phyloP scores from a whole-genome alignment of 805 yeast species.

The Spencermartinsiella europaea region DNA sequence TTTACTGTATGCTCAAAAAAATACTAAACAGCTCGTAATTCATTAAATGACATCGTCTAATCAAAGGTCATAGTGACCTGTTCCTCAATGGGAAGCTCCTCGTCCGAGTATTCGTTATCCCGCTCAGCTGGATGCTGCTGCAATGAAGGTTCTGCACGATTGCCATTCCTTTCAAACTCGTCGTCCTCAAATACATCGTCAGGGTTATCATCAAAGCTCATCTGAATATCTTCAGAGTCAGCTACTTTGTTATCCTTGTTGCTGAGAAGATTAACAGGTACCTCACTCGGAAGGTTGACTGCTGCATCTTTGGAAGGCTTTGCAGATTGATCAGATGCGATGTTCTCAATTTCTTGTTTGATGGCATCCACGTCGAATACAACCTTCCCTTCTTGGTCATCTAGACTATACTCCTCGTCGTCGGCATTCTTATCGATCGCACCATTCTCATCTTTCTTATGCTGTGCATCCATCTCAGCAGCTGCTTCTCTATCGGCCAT shows the following conservation, averaged over 20 bases:
- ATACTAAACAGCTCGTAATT: too few species aligned
- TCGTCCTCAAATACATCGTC: constrained; percentile 24
- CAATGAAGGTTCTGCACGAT: too few species aligned
- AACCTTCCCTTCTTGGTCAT: constrained; percentile 22
- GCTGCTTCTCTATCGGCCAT: constrained; percentile 35
- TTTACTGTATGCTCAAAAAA: too few species aligned
- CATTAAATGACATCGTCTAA: background rate
- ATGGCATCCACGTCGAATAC: constrained; percentile 38
- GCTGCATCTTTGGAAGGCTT: background rate
- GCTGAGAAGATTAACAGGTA: background rate
- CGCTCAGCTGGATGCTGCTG: too few species aligned
- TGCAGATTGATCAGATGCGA: constrained; percentile 9
- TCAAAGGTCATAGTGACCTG: constrained; percentile 18
- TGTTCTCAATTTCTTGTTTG: constrained; percentile 30
- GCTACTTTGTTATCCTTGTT: constrained; percentile 1
- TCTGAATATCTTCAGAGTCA: constrained; percentile 7
- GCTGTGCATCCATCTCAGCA: constrained; percentile 35
- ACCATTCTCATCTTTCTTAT: constrained; percentile 40
- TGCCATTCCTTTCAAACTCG: constrained; percentile 21
- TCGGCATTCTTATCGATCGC: constrained; percentile 37
- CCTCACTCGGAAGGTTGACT: background rate
- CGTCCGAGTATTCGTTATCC: constrained; percentile 2
- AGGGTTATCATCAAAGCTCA: constrained; percentile 21
- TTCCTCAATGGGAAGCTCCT: constrained; percentile 3
- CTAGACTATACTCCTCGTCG: constrained; percentile 42